phyloP scores from a whole-genome alignment of 2,329 filamentous ascomycete species.

The Talaromyces atroroseus region DNA sequence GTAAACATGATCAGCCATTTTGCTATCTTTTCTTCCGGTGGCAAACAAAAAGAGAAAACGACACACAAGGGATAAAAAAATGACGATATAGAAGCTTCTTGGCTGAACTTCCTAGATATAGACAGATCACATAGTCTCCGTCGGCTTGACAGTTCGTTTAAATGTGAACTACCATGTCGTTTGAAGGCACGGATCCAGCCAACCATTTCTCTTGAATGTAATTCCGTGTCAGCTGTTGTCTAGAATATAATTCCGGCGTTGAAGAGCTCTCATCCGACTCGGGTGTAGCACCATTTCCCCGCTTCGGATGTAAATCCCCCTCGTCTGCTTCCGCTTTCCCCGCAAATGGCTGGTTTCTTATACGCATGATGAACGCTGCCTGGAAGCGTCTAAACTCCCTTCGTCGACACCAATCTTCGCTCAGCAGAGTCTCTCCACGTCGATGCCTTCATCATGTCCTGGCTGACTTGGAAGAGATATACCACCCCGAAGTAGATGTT shows the following conservation, averaged over 20 bases:
- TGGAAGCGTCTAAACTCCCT: no score
- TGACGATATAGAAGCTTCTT: background rate
- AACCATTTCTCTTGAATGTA: background rate
- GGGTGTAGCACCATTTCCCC: slow-evolving; percentile 5
- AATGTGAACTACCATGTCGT: background rate
- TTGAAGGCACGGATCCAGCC: background rate
- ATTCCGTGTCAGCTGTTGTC: background rate
- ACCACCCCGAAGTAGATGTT: slow-evolving; percentile 13
- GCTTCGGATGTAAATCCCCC: slow-evolving; percentile 3
- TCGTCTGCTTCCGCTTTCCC: background rate
- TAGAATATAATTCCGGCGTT: no score
- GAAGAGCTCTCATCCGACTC: background rate
- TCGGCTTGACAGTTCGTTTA: background rate
- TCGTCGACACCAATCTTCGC: no score
- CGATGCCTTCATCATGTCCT: no score
- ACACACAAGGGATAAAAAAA: background rate
- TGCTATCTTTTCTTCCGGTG: background rate
- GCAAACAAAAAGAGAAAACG: background rate
- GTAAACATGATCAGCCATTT: slow-evolving; percentile 11
- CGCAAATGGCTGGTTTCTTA: no score
- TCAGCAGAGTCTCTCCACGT: no score
- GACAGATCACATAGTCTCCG: background rate
- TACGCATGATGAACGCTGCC: no score
- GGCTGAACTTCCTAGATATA: background rate
- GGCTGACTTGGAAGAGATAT: no score